Evolutionary conservation across 2,329 filamentous ascomycete species (phyloP), one percentile per base, ranked within the genome.

Genomic region (Colletotrichum falcatum): DNA sequence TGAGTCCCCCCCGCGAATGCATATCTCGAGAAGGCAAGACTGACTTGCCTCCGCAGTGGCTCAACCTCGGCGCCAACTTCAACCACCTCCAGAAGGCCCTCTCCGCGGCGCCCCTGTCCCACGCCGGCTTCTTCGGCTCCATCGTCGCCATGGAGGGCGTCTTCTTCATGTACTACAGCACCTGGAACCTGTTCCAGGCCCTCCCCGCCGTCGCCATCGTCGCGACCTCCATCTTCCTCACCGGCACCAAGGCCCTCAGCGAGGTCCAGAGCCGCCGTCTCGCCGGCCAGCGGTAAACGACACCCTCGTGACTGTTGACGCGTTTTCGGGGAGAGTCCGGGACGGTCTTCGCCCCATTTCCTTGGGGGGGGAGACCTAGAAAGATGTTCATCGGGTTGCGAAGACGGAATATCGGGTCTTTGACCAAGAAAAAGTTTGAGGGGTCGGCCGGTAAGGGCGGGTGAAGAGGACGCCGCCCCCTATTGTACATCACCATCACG

Each of bases 151-250:
- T 99, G 85, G 96, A 99, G 81, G 92, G 89, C 20, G 90, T 97
- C 66, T 98, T 99, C 83, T 95, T 96, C 85, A 83, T 97, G 74
- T 99, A 99, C 87, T 98, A 98, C 83, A 92, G 89, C 63, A 89
- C 84, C 78, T 98, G 95, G 95, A 97, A 91, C 78, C 86, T 99
- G 55, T 97, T 98, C 87, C 92, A 97, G 84, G 90, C 90, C 18
- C 85, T 99, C 60, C 95, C 94, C 5, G 90, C 90, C 33, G 90
- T 92, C 64, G 86, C 86, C 42, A 82, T 90, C 53, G 88, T 96
- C 37, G 90, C 91, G 20, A 82, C 88, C 33, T 88, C 94, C 65
- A 89, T 93, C 14, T 94, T 97, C 78, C 81, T 98, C 73, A 97
- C 94, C 79, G 96, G 96, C 66, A 94, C 92, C 78, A 91, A 94